Evolutionary conservation across 768 basidiomycete genomes (phyloP).

Genomic region (Pleurotus salmoneostramineus): DNA sequence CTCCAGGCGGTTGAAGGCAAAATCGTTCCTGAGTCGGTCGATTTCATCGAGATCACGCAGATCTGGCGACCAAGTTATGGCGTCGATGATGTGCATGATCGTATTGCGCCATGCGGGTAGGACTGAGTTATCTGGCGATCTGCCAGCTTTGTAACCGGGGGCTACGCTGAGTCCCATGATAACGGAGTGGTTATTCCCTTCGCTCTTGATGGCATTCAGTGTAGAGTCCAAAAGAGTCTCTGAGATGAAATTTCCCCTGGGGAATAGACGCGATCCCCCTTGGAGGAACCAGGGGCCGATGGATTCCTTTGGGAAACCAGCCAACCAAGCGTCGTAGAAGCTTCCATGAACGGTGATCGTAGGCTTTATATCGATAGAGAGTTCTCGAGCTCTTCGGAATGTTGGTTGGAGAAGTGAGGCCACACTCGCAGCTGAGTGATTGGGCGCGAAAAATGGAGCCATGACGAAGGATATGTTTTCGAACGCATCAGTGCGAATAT

Average conservation of each 20-base stretch:
- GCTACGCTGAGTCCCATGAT: not conserved
- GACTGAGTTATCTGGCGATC: not conserved
- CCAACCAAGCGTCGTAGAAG: not conserved
- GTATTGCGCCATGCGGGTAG: not conserved
- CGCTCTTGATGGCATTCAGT: not conserved
- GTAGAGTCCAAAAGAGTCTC: not conserved
- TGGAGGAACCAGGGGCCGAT: not conserved
- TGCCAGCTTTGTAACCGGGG: not conserved
- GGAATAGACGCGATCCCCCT: not conserved
- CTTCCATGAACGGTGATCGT: not conserved
- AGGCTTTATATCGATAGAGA: not conserved
- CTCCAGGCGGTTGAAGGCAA: not conserved
- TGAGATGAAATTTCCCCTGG: not conserved
- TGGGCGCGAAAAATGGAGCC: not conserved
- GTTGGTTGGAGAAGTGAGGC: not conserved
- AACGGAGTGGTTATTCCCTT: not conserved
- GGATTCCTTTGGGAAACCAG: not conserved
- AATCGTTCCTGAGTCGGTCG: not conserved
- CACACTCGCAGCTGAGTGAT: not conserved
- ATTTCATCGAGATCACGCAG: not conserved
- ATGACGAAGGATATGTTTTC: not conserved
- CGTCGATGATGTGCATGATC: conserved; percentile 1
- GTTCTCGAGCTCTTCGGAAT: not conserved
- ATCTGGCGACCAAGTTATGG: not conserved
- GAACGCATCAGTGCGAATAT: not conserved